These are phyloP conservation scores for Apiospora malaysiana DNA, from an alignment of 2,329 filamentous ascomycete species.

Conservation along the genomic window DNA sequence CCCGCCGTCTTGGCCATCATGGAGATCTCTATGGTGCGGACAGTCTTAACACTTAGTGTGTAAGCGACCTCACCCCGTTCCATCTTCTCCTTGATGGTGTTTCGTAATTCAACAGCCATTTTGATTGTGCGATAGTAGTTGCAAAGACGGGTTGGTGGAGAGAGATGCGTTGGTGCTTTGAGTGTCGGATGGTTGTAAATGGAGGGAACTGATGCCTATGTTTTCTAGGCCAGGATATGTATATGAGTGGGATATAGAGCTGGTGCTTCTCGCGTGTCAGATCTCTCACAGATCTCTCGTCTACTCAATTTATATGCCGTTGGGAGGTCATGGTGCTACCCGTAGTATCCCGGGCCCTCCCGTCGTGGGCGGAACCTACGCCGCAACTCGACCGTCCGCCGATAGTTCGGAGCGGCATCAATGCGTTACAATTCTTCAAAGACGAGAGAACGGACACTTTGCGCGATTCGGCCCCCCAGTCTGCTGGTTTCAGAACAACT, in stretches of 20 bases:
- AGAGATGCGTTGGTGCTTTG: neutral
- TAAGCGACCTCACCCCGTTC: conserved; percentile 35
- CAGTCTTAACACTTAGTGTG: conserved; percentile 30
- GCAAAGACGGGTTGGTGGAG: neutral
- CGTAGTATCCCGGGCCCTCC: neutral
- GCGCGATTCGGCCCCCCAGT: neutral
- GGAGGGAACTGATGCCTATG: neutral
- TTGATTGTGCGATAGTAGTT: neutral
- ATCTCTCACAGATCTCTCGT: neutral
- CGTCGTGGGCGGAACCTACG: neutral
- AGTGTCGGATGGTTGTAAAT: neutral
- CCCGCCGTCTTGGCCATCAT: conserved; percentile 38
- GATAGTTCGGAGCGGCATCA: neutral
- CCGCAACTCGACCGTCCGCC: neutral
- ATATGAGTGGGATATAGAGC: neutral
- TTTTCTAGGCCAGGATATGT: neutral
- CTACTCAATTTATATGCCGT: conserved; percentile 5
- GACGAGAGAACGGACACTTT: neutral
- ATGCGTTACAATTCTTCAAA: neutral
- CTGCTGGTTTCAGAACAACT: neutral
- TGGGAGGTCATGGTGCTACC: neutral
- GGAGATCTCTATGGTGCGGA: conserved; percentile 33
- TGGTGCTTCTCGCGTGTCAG: neutral
- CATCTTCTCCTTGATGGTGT: conserved; percentile 37
- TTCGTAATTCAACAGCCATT: conserved; percentile 20